Percentiles rank a stretch among this genome's conserved stretches.
These are phyloP conservation scores for Leishmania tropica DNA, from an alignment of 208 protist species.

Conservation along the genomic window DNA sequence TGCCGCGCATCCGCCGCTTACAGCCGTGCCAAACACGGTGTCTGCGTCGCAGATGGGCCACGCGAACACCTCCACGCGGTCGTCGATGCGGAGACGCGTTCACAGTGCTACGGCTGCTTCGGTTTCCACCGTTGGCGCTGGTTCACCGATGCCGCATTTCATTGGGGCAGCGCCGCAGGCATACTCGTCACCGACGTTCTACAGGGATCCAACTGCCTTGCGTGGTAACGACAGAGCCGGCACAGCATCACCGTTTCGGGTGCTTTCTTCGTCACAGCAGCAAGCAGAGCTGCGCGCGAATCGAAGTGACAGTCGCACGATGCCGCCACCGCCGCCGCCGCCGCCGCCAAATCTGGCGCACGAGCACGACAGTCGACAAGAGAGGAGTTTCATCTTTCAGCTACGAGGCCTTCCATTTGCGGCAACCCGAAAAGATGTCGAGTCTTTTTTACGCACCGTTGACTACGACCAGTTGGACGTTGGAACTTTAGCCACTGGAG, in stretches of 20 bases:
- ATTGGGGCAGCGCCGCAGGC: neutral
- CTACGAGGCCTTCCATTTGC: slow-evolving; percentile 77
- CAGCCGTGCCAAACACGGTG: neutral
- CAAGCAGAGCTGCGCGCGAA: neutral
- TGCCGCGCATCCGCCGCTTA: neutral
- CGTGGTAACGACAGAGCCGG: neutral
- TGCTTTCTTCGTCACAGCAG: neutral
- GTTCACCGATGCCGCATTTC: neutral
- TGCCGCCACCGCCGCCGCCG: neutral
- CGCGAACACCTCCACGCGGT: too few species aligned
- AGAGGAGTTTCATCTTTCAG: slow-evolving; percentile 40
- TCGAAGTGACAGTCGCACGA: neutral
- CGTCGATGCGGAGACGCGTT: neutral
- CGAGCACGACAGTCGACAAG: neutral
- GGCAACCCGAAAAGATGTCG: slow-evolving; percentile 55
- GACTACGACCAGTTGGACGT: slow-evolving; percentile 46
- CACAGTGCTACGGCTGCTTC: neutral
- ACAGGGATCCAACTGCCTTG: neutral
- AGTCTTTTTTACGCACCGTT: slow-evolving; percentile 43
- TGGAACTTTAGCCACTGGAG: slow-evolving; percentile 38
- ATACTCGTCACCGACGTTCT: neutral
- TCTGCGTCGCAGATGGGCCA: neutral
- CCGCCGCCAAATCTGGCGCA: neutral
- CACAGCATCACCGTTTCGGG: neutral
- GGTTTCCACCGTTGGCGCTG: neutral